These are phyloP conservation scores for Beauveria medogensis DNA, from an alignment of 2,329 filamentous ascomycete species.

Conservation along the genomic window DNA sequence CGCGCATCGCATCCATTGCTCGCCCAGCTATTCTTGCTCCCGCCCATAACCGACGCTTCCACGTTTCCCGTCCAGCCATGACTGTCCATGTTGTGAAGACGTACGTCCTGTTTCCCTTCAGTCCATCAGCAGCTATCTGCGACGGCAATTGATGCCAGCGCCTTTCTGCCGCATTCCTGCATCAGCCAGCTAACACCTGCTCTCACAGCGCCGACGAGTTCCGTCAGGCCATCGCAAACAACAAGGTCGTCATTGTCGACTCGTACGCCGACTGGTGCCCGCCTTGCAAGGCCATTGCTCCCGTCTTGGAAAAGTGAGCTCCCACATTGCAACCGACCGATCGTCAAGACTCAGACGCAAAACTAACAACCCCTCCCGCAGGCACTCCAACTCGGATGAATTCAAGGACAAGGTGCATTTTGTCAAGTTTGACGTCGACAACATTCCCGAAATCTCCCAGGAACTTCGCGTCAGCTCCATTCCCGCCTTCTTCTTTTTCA, in stretches of 20 bases:
- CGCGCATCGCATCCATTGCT: constrained; percentile 8
- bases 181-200: not conserved
- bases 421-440: constrained; percentile 87
- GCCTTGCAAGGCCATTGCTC: constrained; percentile 87
- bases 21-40: not conserved
- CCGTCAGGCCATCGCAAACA: constrained; percentile 18
- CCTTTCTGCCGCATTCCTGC: not conserved
- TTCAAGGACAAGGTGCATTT: constrained; percentile 58
- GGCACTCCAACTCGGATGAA: constrained; percentile 29
- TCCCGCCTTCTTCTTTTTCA: constrained; percentile 86
- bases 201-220: constrained; percentile 10
- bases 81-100: constrained; percentile 11
- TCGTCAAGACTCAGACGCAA: not conserved
- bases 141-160: not conserved
- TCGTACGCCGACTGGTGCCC: constrained; percentile 89
- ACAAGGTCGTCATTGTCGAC: constrained; percentile 69
- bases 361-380: constrained; percentile 8
- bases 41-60: constrained; percentile 6
- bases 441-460: constrained; percentile 64
- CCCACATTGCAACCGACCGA: not conserved
- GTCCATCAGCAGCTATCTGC: not conserved
- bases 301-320: constrained; percentile 44
- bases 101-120: not conserved
- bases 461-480: constrained; percentile 80
- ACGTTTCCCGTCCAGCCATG: constrained; percentile 11